These are phyloP conservation scores for Aspergillus sergii DNA, from an alignment of 2,329 filamentous ascomycete genomes.

Conservation along the genomic window DNA sequence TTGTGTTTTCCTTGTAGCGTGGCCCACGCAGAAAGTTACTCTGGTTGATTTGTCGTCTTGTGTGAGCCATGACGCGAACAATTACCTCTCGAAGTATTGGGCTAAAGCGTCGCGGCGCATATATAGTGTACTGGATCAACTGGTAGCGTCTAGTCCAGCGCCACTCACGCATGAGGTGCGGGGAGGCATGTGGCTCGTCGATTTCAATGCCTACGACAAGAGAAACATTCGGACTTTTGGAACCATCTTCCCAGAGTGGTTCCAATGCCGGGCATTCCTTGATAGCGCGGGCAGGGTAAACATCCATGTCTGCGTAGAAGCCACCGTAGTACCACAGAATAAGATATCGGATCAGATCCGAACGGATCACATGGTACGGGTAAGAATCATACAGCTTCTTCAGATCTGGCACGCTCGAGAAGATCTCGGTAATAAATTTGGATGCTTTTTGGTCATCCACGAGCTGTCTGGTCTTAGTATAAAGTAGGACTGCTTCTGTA, in stretches of 20 bases:
- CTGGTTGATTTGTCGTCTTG: slow-evolving; percentile 26
- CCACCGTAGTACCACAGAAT: slow-evolving; percentile 41
- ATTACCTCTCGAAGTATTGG: slow-evolving; percentile 35
- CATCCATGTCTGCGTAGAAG: slow-evolving; percentile 39
- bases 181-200: slow-evolving; percentile 39
- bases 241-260: slow-evolving; percentile 15
- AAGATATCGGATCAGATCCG: slow-evolving; percentile 50
- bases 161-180: slow-evolving; percentile 34
- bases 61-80: slow-evolving; percentile 35
- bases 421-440: slow-evolving; percentile 28
- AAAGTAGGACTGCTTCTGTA: background rate
- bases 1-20: slow-evolving; percentile 29
- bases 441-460: slow-evolving; percentile 30
- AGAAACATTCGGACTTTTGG: slow-evolving; percentile 25
- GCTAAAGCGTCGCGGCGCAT: slow-evolving; percentile 39
- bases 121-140: slow-evolving; percentile 39
- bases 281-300: slow-evolving; percentile 32
- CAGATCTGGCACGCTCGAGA: slow-evolving; percentile 32
- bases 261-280: slow-evolving; percentile 30
- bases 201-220: slow-evolving; percentile 39
- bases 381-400: slow-evolving; percentile 32
- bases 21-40: slow-evolving; percentile 17
- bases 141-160: slow-evolving; percentile 38
- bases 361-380: slow-evolving; percentile 52
- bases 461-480: slow-evolving; percentile 21